These are phyloP conservation scores for Saussurea involucrata DNA, from an alignment of 129 eudicot genomes.

Conservation along the genomic window DNA sequence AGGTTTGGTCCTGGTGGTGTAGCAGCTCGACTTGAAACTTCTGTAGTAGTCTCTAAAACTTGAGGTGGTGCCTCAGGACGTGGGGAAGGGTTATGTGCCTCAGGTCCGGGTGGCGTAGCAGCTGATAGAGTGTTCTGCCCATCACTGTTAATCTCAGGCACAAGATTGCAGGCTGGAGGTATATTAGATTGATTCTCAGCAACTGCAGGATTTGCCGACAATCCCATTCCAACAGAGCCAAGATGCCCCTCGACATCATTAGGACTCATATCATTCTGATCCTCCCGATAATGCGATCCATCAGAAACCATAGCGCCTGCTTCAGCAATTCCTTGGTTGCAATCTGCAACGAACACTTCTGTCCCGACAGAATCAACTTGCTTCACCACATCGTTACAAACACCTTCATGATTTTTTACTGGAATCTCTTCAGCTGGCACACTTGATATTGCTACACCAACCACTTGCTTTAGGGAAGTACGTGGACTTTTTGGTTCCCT, in stretches of 20 bases:
- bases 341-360: constrained; percentile 1
- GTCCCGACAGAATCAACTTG: neutral
- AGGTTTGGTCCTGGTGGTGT: constrained; percentile 16
- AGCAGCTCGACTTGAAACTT: constrained; percentile 22
- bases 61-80: constrained; percentile 16
- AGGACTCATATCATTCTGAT: constrained; percentile 4
- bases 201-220: neutral
- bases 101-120: neutral
- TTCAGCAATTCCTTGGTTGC: constrained; percentile 16
- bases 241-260: neutral
- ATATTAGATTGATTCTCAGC: constrained; percentile 11
- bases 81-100: constrained; percentile 7
- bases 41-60: constrained; percentile 11
- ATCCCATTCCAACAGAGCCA: neutral
- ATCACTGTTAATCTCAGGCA: neutral
- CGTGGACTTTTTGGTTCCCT: neutral
- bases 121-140: constrained; percentile 1
- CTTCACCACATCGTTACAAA: constrained; percentile 1
- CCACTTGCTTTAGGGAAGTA: constrained; percentile 9
- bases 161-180: constrained; percentile 10
- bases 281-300: constrained; percentile 23
- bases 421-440: constrained; percentile 1
- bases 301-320: constrained; percentile 8
- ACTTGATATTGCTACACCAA: neutral
- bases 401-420: constrained; percentile 9